Base-by-base conservation (phyloP, 179 eudicot species). In the Amaranthus tricolor region DNA sequence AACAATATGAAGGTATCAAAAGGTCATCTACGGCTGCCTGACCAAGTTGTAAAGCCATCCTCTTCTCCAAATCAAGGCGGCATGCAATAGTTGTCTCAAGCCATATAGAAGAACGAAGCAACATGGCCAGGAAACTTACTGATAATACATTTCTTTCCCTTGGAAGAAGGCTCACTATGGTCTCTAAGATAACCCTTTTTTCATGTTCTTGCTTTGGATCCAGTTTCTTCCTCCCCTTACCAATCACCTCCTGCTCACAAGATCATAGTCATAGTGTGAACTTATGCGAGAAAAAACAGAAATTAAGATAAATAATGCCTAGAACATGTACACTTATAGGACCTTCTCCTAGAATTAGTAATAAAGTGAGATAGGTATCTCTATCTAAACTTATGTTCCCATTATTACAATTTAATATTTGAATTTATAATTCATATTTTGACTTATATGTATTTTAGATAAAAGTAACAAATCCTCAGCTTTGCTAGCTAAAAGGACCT, bases 21-120 rank as follows among this genome's bases (percentile, higher is more conserved):
- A 96, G 86, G 79, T 96, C 99, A 74, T 96, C 99, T 17, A 93
- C 82, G 45, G 83, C 96, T 19, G 99, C 98, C 76, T 91, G 98
- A 19, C 89, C 88, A 0, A 96, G 90, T 76, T 93, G 98, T 72
- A 84, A 71, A 31, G 88, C 96, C 89, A 93, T 91, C 77, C 99
- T 82, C 85, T 85, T 96, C 84, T 96, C 99, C 85, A 96, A 77
- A 75, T 96, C 96, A 58, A 93, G 89, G 89, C 96, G 85, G 74
- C 99, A 96, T 15, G 98, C 97, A 43, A 91, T 85, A 3, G 98
- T 91, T 49, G 99, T 88, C 75, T 96, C 97, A 0, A 96, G 88
- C 80, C 83, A 89, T 66, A 91, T 83, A 21, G 98, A 87, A 61
- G 92, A 86, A 31, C 98, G 87, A 56, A 93, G 96, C 68, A 96